These are phyloP conservation scores for Halteria grandinella DNA, from an alignment of 73 alveolate species.

Conservation along the genomic window DNA sequence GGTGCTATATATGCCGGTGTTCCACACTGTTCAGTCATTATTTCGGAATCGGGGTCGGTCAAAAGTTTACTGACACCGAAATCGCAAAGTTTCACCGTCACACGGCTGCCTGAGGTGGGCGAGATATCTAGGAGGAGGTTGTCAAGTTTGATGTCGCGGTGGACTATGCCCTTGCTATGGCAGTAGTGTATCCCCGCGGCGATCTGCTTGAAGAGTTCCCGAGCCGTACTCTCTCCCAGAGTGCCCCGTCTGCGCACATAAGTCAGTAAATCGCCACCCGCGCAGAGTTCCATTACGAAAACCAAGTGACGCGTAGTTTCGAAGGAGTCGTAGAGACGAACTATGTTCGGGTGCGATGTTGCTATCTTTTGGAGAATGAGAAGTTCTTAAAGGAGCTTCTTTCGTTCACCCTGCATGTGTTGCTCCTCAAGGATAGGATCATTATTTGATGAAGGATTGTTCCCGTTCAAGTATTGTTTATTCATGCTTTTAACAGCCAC, in stretches of 20 bases:
- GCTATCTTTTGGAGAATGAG: too few relatives aligned
- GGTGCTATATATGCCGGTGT: constrained; percentile 64
- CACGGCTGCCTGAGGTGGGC: too few relatives aligned
- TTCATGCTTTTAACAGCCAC: constrained; percentile 69
- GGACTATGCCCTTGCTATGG: constrained; percentile 86
- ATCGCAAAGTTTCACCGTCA: constrained; percentile 43
- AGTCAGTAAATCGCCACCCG: constrained; percentile 88
- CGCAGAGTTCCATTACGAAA: constrained; percentile 88
- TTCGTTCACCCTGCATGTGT: too few relatives aligned
- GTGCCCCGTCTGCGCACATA: constrained; percentile 88
- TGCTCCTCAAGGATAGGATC: constrained; percentile 86
- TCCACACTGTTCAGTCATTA: constrained; percentile 59
- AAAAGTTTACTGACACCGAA: constrained; percentile 57
- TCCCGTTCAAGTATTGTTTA: constrained; percentile 61
- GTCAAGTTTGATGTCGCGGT: constrained; percentile 97
- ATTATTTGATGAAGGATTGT: constrained; percentile 87
- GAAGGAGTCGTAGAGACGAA: constrained; percentile 84
- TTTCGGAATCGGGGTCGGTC: too few relatives aligned
- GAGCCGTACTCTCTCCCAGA: constrained; percentile 77
- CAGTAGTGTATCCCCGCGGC: constrained; percentile 80
- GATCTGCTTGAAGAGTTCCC: constrained; percentile 70
- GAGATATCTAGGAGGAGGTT: constrained; percentile 89
- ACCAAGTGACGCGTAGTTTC: constrained; percentile 85
- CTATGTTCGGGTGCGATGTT: too few relatives aligned
- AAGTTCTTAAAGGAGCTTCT: too few relatives aligned